Evolutionary conservation across 129 eudicot genomes (phyloP), one percentile per base, ranked within the genome.

Genomic region (Artemisia argyi): DNA sequence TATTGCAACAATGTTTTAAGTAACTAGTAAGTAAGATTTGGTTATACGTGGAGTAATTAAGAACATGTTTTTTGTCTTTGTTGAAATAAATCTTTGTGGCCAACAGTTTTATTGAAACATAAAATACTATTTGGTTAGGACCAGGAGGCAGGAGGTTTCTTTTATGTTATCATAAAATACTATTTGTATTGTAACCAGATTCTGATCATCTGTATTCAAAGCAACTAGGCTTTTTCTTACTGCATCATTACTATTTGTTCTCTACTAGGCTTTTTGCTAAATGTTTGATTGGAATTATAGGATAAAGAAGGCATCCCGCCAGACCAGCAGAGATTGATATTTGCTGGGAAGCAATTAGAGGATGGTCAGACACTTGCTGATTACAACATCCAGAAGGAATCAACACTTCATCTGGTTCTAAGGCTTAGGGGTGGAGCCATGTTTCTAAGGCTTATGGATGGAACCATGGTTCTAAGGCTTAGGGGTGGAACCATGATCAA

Each of bases 401-500:
- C 71, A 30, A 73, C 71, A 22, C 78, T 73, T 63, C 78, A 73
- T 62, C 61, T 73, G 50, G 71, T 73, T 30, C 62, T 73, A 19
- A 73, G 78, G 35, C 78, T 73, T 50, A 62, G 78, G 52, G 78
- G 78, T 61, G 78, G 78, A 61, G 62, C 78, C 52, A 62, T 73
- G 78, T 22, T 73, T 30, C 62, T 73, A 19, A 73, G 78, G 35
- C 78, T 73, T 50, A 62, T 70, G 51, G 78, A 71, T 61, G 78
- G 24, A 22, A 22, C 24, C 24, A 22, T 73, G 49, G 70, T 73
- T 30, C 62, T 73, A 19, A 73, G 78, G 35, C 78, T 73, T 30
- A 62, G 78, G 52, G 78, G 78, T 61, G 78, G 78, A 61, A 73
- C 78, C 52, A 62, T 73, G 78, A 73, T 73, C 53, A 73, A 73